phyloP scores from a whole-genome alignment of 495 filamentous ascomycete genomes.

The Filosporella fistucella region DNA sequence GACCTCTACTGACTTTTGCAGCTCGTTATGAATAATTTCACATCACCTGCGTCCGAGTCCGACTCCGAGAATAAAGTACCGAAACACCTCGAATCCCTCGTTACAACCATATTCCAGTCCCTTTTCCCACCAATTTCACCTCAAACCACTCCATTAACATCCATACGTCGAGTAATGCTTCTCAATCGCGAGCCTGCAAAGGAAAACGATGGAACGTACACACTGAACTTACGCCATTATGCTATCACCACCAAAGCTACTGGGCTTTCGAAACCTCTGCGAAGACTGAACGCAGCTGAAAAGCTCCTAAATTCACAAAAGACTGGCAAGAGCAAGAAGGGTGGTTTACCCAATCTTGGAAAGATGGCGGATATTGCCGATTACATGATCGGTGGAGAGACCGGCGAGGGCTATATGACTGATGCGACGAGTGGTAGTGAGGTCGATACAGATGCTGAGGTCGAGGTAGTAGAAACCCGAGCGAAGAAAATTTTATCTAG shows the following conservation, averaged over 20 bases:
- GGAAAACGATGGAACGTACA: conserved; percentile 63
- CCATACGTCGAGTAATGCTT: conserved; percentile 84
- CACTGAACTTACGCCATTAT: conserved; percentile 91
- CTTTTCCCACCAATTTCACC: conserved; percentile 96
- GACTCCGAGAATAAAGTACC: conserved; percentile 64
- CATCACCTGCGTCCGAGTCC: conserved; percentile 49
- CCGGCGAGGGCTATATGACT: conserved; percentile 75
- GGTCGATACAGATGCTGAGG: conserved; percentile 89
- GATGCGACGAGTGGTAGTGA: conserved; percentile 82
- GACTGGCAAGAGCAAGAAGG: conserved; percentile 58
- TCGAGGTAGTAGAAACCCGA: conserved; percentile 76
- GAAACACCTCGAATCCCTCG: conserved; percentile 88
- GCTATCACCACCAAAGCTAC: conserved; percentile 86
- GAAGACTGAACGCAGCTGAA: conserved; percentile 85
- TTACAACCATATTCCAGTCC: conserved; percentile 91
- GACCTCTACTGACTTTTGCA: conserved; percentile 24
- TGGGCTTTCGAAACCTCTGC: conserved; percentile 75
- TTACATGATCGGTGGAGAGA: conserved; percentile 83
- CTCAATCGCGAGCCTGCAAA: conserved; percentile 69
- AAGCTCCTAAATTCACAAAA: conserved; percentile 49
- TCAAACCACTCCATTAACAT: conserved; percentile 78
- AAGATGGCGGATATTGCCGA: conserved; percentile 92
- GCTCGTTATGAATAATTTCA: conserved; percentile 99
- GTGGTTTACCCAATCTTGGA: conserved; percentile 78
- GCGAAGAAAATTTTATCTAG: conserved; percentile 68